Conservation (phyloP, 495 filamentous ascomycete species). For the Penicillium bovifimosum region DNA sequence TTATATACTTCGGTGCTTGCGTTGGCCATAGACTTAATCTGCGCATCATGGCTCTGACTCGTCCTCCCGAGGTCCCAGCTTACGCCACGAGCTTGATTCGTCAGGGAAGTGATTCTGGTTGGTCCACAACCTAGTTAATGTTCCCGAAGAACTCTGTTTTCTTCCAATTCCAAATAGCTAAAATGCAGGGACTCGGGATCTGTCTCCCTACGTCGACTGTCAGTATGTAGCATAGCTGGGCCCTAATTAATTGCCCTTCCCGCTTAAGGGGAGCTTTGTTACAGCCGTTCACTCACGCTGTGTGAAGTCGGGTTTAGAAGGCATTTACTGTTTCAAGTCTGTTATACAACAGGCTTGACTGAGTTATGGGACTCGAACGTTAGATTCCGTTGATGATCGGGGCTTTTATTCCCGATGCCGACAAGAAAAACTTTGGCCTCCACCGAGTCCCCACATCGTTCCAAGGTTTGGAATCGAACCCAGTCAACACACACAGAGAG, state of each 20-base stretch:
- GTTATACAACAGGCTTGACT: too few species aligned
- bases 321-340: neutral
- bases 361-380: too few species aligned
- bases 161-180: neutral
- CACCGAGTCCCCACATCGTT: neutral
- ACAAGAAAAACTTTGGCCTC: neutral
- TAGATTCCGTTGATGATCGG: neutral
- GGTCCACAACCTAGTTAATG: neutral
- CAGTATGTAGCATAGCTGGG: neutral
- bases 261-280: slow-evolving; percentile 15
- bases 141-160: neutral
- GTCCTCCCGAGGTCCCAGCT: slow-evolving; percentile 10
- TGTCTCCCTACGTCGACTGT: slow-evolving; percentile 5
- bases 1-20: slow-evolving; percentile 19
- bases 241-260: slow-evolving; percentile 3
- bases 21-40: slow-evolving; percentile 8
- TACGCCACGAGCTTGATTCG: slow-evolving; percentile 23
- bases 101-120: slow-evolving; percentile 9
- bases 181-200: slow-evolving; percentile 25
- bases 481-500: slow-evolving; percentile 9
- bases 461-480: too few species aligned
- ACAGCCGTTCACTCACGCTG: slow-evolving; percentile 1
- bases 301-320: slow-evolving; percentile 2
- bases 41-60: slow-evolving; percentile 15
- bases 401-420: neutral